Evolutionary conservation across 78 protist genomes (phyloP).

Genomic region (Trichosphaerium sp.): DNA sequence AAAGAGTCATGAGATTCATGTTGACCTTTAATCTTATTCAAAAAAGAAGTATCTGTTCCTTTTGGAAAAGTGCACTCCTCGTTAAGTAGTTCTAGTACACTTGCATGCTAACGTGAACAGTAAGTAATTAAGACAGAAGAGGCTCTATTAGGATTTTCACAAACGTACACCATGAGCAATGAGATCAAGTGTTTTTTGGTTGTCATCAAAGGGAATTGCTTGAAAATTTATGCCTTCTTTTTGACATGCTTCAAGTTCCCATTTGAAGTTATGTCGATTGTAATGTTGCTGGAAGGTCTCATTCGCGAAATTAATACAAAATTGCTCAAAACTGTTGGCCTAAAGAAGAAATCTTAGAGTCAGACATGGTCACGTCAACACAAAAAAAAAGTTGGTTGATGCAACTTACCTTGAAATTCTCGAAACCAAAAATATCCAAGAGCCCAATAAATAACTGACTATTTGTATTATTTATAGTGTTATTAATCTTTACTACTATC

Average conservation of each 20-base stretch:
- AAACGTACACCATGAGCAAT: too few relatives aligned
- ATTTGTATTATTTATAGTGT: too few relatives aligned
- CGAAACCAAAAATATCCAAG: constrained; percentile 89
- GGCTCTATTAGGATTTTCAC: background rate
- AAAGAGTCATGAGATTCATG: too few relatives aligned
- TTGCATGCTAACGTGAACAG: background rate
- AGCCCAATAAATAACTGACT: constrained; percentile 63
- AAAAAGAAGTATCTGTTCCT: constrained; percentile 48
- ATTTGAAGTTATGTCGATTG: too few relatives aligned
- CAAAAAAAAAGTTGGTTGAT: too few relatives aligned
- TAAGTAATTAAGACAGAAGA: constrained; percentile 7
- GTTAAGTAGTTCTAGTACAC: background rate
- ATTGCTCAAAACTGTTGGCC: too few relatives aligned
- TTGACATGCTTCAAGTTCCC: too few relatives aligned
- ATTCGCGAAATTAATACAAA: too few relatives aligned
- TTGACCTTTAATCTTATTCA: constrained; percentile 10
- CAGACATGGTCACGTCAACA: too few relatives aligned
- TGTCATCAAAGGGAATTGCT: constrained; percentile 29
- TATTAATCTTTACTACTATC: too few relatives aligned
- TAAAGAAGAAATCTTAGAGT: too few relatives aligned
- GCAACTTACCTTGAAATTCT: too few relatives aligned
- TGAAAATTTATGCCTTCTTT: constrained; percentile 12
- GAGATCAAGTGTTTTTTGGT: constrained; percentile 4
- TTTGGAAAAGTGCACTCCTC: constrained; percentile 31
- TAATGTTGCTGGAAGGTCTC: constrained; percentile 64